Conservation (phyloP, 176 grass and related monocot species). For the Aegilops speltoides region DNA sequence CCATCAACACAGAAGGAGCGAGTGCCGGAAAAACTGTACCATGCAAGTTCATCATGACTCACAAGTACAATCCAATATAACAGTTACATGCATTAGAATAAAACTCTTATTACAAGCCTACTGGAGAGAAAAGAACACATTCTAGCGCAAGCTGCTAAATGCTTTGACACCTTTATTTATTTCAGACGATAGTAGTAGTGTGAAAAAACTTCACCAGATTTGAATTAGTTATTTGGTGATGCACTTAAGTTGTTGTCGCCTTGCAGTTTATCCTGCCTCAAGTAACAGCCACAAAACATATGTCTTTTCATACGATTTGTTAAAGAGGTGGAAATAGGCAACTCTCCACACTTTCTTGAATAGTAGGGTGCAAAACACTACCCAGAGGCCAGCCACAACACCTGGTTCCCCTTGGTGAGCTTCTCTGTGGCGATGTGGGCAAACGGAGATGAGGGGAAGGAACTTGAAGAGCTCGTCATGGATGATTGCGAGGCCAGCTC, state of each 20-base stretch:
- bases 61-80: too few relatives aligned
- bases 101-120: too few relatives aligned
- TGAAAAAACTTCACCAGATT: background rate
- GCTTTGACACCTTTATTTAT: background rate
- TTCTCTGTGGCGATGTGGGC: too few relatives aligned
- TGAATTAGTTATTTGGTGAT: background rate
- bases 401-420: too few relatives aligned
- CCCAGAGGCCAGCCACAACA: constrained; percentile 15
- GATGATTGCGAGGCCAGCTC: too few relatives aligned
- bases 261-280: background rate
- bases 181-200: background rate
- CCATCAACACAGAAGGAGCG: too few relatives aligned
- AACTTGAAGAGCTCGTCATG: too few relatives aligned
- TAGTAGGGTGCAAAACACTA: background rate
- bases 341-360: constrained; percentile 31
- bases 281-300: background rate
- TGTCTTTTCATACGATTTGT: background rate
- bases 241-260: background rate
- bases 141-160: background rate
- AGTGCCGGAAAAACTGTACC: too few relatives aligned
- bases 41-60: too few relatives aligned
- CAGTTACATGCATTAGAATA: too few relatives aligned
- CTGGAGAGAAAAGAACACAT: background rate
- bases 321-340: constrained; percentile 2
- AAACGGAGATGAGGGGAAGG: too few relatives aligned